Conservation (phyloP, 2,329 filamentous ascomycete species). For the Talaromyces albobiverticillius region DNA sequence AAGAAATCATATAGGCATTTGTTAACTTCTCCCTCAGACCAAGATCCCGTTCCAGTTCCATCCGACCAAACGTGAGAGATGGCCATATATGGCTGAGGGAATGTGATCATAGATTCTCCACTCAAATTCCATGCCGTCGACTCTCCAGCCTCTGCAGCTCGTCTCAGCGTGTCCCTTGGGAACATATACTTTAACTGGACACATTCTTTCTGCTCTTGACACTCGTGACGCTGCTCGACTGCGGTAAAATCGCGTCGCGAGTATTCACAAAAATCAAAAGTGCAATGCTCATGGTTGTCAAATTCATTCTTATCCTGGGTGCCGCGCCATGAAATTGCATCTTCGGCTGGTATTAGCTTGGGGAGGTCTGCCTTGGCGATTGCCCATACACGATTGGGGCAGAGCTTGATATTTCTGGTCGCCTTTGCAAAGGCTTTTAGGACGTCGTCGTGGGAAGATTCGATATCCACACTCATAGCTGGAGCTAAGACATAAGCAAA, state of each 20-base stretch:
- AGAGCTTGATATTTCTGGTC: constrained; percentile 6
- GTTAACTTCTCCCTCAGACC: constrained; percentile 23
- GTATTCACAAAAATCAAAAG: constrained; percentile 15
- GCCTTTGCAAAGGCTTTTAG: not conserved
- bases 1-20: constrained; percentile 26
- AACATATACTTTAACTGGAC: no score
- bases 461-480: no score
- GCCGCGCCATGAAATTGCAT: not conserved
- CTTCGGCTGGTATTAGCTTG: not conserved
- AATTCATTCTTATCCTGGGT: not conserved
- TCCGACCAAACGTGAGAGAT: constrained; percentile 33
- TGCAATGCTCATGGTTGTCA: constrained; percentile 8
- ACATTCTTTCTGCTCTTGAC: no score
- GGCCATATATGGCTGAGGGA: constrained; percentile 21
- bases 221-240: no score
- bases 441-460: no score
- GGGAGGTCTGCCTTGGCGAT: constrained; percentile 7
- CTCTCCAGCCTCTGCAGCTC: no score
- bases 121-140: constrained; percentile 12
- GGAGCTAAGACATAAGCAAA: no score
- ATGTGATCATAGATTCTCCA: no score
- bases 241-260: constrained; percentile 8
- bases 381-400: constrained; percentile 15
- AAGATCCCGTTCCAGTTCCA: constrained; percentile 24
- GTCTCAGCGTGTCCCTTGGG: no score